These are phyloP conservation scores for Apophysomyces variabilis DNA, from an alignment of 371 early-diverging fungal species.

Conservation along the genomic window DNA sequence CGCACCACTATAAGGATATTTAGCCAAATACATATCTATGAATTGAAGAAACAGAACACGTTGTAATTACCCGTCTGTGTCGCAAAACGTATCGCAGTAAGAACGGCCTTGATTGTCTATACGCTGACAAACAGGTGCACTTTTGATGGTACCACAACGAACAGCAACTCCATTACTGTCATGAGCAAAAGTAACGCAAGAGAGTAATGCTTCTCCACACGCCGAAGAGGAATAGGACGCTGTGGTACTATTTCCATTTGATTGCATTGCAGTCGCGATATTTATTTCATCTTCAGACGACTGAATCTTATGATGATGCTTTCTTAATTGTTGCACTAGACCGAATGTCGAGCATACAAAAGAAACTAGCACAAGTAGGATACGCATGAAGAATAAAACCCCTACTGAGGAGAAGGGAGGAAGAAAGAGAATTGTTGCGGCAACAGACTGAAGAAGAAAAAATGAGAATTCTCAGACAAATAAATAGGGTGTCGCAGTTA, in stretches of 20 bases:
- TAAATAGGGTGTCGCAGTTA: too few species aligned
- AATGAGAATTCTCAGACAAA: too few species aligned
- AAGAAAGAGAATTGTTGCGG: too few species aligned
- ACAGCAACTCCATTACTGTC: neutral
- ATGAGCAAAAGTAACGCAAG: slow-evolving; percentile 1
- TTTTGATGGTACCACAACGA: neutral
- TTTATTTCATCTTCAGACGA: neutral
- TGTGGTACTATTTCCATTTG: neutral
- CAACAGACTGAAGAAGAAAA: too few species aligned
- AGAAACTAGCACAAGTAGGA: neutral
- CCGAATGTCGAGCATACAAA: neutral
- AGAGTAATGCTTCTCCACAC: neutral
- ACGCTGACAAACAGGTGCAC: neutral
- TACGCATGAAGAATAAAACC: neutral
- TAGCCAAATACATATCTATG: neutral
- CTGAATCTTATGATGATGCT: neutral
- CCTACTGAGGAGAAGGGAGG: neutral
- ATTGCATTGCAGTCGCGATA: neutral
- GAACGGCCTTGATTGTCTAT: neutral
- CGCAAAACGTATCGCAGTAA: neutral
- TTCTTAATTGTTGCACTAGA: neutral
- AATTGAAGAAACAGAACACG: neutral
- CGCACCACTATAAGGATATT: neutral
- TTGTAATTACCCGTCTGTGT: neutral
- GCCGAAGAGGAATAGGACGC: neutral